Conservation (phyloP, 1,284 basidiomycete genomes). For the Trichosporon asahii region DNA sequence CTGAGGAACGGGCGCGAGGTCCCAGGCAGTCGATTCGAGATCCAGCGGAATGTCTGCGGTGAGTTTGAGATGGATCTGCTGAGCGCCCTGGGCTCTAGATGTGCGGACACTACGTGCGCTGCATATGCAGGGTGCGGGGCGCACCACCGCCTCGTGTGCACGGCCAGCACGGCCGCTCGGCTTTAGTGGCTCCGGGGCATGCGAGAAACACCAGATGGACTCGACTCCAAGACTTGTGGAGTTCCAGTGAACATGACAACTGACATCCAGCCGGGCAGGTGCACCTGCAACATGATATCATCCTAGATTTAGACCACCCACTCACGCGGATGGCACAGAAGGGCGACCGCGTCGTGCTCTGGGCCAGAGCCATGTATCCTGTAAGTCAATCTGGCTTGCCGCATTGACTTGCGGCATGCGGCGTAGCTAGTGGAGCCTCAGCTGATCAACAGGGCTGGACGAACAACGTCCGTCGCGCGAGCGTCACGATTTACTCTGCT, state of each 20-base stretch:
- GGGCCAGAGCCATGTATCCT: constrained; percentile 41
- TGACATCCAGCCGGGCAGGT: constrained; percentile 39
- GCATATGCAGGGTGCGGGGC: neutral
- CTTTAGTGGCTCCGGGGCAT: neutral
- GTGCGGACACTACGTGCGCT: neutral
- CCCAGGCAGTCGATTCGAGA: constrained; percentile 24
- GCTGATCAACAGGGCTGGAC: constrained; percentile 34
- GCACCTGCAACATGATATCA: constrained; percentile 34
- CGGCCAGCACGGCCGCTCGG: neutral
- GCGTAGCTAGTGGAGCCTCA: neutral
- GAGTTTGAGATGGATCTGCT: constrained; percentile 12
- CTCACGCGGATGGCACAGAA: constrained; percentile 28
- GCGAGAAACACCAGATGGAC: neutral
- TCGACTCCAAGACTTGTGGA: neutral
- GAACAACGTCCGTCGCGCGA: constrained; percentile 34
- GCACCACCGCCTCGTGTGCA: neutral
- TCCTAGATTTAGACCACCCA: constrained; percentile 28
- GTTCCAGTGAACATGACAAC: neutral
- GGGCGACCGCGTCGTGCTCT: constrained; percentile 44
- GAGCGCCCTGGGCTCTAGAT: neutral
- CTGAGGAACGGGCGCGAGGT: constrained; percentile 39
- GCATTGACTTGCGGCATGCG: neutral
- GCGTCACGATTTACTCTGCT: constrained; percentile 31
- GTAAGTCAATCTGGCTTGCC: constrained; percentile 25
- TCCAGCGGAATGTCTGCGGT: constrained; percentile 47